phyloP scores from a whole-genome alignment of 1,284 basidiomycete genomes.

The Naganishia albida region DNA sequence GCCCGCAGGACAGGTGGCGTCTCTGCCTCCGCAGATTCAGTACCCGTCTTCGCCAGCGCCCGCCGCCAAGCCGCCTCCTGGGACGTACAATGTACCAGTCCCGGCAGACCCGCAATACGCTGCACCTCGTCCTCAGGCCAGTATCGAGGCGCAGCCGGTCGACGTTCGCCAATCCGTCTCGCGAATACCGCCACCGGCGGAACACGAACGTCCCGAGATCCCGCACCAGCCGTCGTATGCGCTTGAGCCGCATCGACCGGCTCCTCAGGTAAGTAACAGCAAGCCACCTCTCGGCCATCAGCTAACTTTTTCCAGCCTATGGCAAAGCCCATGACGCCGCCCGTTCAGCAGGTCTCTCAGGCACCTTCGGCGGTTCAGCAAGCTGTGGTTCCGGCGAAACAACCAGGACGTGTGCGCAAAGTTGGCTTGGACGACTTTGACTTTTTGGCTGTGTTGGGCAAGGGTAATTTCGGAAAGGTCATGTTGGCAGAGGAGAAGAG shows the following conservation, averaged over 20 bases:
- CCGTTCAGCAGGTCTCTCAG: slow-evolving; percentile 35
- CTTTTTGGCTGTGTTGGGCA: slow-evolving; percentile 96
- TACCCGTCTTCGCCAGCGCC: slow-evolving; percentile 36
- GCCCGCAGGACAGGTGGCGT: slow-evolving; percentile 36
- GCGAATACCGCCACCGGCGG: slow-evolving; percentile 64
- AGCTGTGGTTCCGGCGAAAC: slow-evolving; percentile 20
- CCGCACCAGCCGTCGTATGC: slow-evolving; percentile 16
- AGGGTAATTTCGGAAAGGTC: slow-evolving; percentile 99
- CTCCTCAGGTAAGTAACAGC: slow-evolving; percentile 11
- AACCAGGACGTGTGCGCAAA: slow-evolving; percentile 65
- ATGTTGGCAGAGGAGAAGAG: slow-evolving; percentile 99
- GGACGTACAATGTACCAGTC: slow-evolving; percentile 37
- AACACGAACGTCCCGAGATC: slow-evolving; percentile 6
- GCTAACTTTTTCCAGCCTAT: neutral
- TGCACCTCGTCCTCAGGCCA: slow-evolving; percentile 43
- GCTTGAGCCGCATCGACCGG: slow-evolving; percentile 14
- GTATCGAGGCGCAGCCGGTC: slow-evolving; percentile 8
- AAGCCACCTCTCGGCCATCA: too few relatives aligned
- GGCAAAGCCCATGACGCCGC: slow-evolving; percentile 31
- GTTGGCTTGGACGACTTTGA: slow-evolving; percentile 99
- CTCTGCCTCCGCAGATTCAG: slow-evolving; percentile 36
- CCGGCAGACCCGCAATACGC: slow-evolving; percentile 49
- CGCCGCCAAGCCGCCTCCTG: slow-evolving; percentile 41
- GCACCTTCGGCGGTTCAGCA: slow-evolving; percentile 29
- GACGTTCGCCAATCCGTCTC: slow-evolving; percentile 50